Evolutionary conservation across 2,329 filamentous ascomycete species (phyloP).

Genomic region (Pseudopyricularia cyperi): DNA sequence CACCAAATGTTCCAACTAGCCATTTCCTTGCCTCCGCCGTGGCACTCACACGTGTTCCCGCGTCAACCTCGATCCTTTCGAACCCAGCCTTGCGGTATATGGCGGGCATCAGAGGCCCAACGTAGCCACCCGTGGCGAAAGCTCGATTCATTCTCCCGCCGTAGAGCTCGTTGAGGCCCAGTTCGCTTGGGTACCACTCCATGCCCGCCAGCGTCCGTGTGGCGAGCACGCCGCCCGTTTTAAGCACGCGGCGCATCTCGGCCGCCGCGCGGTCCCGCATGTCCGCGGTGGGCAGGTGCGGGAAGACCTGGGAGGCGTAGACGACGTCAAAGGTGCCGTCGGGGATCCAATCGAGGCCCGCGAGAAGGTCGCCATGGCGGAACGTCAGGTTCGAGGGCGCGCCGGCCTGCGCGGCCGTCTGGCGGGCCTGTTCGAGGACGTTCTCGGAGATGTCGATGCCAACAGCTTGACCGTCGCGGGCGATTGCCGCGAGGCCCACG

Average conservation of each 20-base stretch:
- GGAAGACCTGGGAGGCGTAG: slow-evolving; percentile 28
- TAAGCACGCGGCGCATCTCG: slow-evolving; percentile 29
- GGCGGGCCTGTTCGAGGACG: slow-evolving; percentile 17
- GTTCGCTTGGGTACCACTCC: slow-evolving; percentile 18
- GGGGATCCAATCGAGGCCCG: slow-evolving; percentile 19
- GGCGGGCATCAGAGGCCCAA: slow-evolving; percentile 15
- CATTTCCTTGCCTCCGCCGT: slow-evolving; percentile 14
- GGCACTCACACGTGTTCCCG: slow-evolving; percentile 15
- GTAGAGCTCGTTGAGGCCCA: slow-evolving; percentile 17
- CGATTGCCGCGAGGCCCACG: slow-evolving; percentile 23
- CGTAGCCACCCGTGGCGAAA: slow-evolving; percentile 5
- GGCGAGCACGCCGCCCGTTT: slow-evolving; percentile 25
- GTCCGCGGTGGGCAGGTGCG: slow-evolving; percentile 21
- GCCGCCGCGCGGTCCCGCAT: slow-evolving; percentile 15
- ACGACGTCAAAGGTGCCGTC: slow-evolving; percentile 27
- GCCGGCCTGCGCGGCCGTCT: slow-evolving; percentile 7
- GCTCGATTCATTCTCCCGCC: slow-evolving; percentile 11
- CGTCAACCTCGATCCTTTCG: slow-evolving; percentile 16
- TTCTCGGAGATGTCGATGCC: slow-evolving; percentile 23
- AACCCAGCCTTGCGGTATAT: slow-evolving; percentile 17
- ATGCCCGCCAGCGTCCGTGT: slow-evolving; percentile 15
- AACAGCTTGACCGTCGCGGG: slow-evolving; percentile 21
- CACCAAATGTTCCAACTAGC: slow-evolving; percentile 11
- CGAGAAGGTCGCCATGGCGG: slow-evolving; percentile 18
- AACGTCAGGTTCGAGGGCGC: slow-evolving; percentile 14